These are phyloP conservation scores for Vanilla planifolia DNA, from an alignment of 106 monocot species.

Conservation along the genomic window DNA sequence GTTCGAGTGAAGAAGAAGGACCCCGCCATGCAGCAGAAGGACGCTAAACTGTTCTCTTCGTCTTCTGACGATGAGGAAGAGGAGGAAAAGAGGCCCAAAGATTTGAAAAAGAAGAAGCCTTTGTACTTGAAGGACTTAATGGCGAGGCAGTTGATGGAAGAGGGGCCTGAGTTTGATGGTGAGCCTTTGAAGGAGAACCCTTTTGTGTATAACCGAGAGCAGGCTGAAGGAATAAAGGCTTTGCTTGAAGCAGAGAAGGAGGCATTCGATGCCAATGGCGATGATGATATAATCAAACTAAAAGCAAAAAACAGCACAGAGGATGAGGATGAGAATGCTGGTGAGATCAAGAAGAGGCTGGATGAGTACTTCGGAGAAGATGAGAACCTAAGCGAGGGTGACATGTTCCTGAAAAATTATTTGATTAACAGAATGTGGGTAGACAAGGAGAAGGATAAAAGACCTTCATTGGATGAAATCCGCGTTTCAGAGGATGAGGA, in stretches of 20 bases:
- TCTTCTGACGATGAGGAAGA: conserved; percentile 32
- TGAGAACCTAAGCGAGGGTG: conserved; percentile 43
- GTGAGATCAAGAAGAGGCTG: conserved; percentile 36
- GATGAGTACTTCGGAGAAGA: conserved; percentile 68
- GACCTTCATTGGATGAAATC: conserved; percentile 22
- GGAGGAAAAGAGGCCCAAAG: conserved; percentile 8
- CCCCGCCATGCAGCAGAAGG: conserved; percentile 37
- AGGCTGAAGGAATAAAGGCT: conserved; percentile 45
- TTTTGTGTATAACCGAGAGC: conserved; percentile 63
- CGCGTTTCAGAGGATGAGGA: conserved; percentile 80
- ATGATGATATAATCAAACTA: conserved; percentile 41
- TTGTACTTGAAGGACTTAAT: conserved; percentile 83
- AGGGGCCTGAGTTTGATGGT: conserved; percentile 60
- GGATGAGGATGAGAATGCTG: conserved; percentile 27
- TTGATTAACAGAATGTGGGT: conserved; percentile 57
- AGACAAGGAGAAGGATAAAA: conserved; percentile 32
- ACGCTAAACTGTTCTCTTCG: conserved; percentile 48
- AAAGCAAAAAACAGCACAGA: conserved; percentile 35
- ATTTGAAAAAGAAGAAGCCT: conserved; percentile 54
- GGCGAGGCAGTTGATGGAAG: conserved; percentile 63
- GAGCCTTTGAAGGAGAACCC: conserved; percentile 15
- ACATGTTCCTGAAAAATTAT: conserved; percentile 75
- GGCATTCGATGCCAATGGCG: conserved; percentile 11
- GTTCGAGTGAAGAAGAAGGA: conserved; percentile 55
- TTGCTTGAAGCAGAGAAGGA: conserved; percentile 72